Conservation (phyloP, 495 filamentous ascomycete genomes). For the Hypoxylon subgilvum region DNA sequence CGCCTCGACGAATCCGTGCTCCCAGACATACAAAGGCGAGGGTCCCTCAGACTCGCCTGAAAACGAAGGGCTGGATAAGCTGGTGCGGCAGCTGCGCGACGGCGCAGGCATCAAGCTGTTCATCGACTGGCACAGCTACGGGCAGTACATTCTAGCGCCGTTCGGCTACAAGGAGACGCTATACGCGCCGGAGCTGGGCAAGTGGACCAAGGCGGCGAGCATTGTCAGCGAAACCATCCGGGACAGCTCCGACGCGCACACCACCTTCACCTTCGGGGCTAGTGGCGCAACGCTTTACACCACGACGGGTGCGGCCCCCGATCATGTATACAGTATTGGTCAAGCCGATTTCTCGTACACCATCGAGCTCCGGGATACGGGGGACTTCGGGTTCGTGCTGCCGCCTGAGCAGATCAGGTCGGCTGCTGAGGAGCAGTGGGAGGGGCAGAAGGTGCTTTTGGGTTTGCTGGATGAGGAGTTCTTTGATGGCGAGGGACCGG, state of each 20-base stretch:
- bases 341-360: constrained; percentile 55
- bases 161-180: constrained; percentile 32
- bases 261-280: constrained; percentile 50
- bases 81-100: constrained; percentile 46
- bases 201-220: constrained; percentile 46
- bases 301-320: constrained; percentile 52
- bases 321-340: constrained; percentile 55
- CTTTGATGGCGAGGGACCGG: constrained; percentile 29
- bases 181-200: constrained; percentile 49
- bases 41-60: constrained; percentile 39
- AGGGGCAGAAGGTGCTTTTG: constrained; percentile 50
- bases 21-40: constrained; percentile 53
- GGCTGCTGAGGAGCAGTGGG: constrained; percentile 52
- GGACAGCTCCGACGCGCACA: constrained; percentile 46
- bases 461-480: constrained; percentile 35
- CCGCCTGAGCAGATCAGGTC: constrained; percentile 54
- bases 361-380: constrained; percentile 55
- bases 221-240: constrained; percentile 46
- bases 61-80: constrained; percentile 34
- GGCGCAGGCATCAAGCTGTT: constrained; percentile 51
- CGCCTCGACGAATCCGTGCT: constrained; percentile 55
- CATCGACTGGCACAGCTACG: constrained; percentile 60
- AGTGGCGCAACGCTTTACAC: constrained; percentile 57
- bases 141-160: constrained; percentile 42
- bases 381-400: constrained; percentile 55